A percentile compares a stretch with the other conserved stretches of the same genome.
phyloP scores from a whole-genome alignment of 2,329 filamentous ascomycete species.

The Apiospora arundinis region DNA sequence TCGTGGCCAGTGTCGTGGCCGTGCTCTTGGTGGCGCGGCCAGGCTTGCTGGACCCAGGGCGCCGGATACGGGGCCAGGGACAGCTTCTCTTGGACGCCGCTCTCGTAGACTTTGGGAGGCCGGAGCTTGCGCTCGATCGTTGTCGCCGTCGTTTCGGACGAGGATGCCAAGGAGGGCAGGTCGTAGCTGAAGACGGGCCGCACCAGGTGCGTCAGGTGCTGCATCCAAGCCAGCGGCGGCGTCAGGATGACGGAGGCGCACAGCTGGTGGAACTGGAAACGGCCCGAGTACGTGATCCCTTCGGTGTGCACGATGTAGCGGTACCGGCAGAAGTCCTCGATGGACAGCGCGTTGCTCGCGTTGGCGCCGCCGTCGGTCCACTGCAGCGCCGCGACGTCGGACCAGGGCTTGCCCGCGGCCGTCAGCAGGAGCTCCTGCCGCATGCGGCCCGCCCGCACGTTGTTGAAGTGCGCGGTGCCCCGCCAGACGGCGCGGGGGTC shows the following conservation, averaged over 20 bases:
- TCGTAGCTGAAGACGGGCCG: constrained; percentile 50
- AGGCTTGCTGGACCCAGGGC: constrained; percentile 41
- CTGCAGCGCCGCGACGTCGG: constrained; percentile 52
- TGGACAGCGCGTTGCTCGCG: constrained; percentile 51
- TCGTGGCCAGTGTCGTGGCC: background rate
- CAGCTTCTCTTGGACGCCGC: constrained; percentile 21
- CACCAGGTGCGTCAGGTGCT: constrained; percentile 55
- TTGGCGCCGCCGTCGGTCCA: constrained; percentile 41
- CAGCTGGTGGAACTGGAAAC: constrained; percentile 58
- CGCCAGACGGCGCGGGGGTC: constrained; percentile 55
- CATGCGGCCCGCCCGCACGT: constrained; percentile 46
- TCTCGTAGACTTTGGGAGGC: background rate
- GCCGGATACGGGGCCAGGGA: constrained; percentile 34
- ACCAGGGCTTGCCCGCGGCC: constrained; percentile 49
- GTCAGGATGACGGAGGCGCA: constrained; percentile 55
- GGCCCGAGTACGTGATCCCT: constrained; percentile 59
- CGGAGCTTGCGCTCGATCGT: constrained; percentile 21
- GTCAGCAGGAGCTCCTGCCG: constrained; percentile 48
- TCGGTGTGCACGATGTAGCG: constrained; percentile 60
- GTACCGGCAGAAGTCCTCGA: constrained; percentile 59
- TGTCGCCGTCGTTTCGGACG: background rate
- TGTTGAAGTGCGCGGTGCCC: constrained; percentile 58
- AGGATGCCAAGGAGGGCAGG: constrained; percentile 29
- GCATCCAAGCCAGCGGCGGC: constrained; percentile 54
- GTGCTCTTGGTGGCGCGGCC: constrained; percentile 41